Evolutionary conservation across 257 asterid genomes (phyloP).

Genomic region (Paraleonurus japonicus): DNA sequence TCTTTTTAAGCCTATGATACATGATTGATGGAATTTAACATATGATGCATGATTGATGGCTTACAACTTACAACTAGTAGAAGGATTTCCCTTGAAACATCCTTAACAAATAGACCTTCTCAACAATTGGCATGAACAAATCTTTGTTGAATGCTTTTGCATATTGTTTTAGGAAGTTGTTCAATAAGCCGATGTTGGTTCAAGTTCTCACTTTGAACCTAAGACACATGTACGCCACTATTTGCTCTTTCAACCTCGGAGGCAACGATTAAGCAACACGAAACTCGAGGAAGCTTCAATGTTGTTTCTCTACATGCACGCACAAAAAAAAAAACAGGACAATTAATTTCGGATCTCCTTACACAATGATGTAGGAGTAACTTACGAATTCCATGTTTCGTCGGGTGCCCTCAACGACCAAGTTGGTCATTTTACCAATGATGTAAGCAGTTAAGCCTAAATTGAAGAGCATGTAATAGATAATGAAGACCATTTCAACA

Average conservation of each 20-base stretch:
- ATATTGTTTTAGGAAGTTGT: conserved; percentile 77
- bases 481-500: conserved; percentile 76
- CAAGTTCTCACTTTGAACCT: conserved; percentile 78
- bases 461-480: conserved; percentile 77
- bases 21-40: too few species aligned
- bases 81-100: conserved; percentile 63
- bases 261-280: conserved; percentile 75
- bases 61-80: conserved; percentile 49
- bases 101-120: conserved; percentile 80
- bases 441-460: conserved; percentile 87
- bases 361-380: too few species aligned
- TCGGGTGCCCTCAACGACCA: conserved; percentile 93
- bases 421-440: conserved; percentile 93
- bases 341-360: too few species aligned
- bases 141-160: conserved; percentile 77
- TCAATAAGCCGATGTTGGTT: conserved; percentile 85
- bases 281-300: conserved; percentile 84
- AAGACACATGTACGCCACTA: conserved; percentile 83
- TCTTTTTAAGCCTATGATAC: too few species aligned
- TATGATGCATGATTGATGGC: too few species aligned
- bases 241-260: conserved; percentile 73
- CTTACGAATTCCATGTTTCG: conserved; percentile 95
- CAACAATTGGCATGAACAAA: conserved; percentile 69
- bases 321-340: not conserved
- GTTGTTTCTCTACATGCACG: conserved; percentile 58